These are phyloP conservation scores for Globisporangium parvum DNA, from an alignment of 352 stramenopile genomes.

Conservation along the genomic window DNA sequence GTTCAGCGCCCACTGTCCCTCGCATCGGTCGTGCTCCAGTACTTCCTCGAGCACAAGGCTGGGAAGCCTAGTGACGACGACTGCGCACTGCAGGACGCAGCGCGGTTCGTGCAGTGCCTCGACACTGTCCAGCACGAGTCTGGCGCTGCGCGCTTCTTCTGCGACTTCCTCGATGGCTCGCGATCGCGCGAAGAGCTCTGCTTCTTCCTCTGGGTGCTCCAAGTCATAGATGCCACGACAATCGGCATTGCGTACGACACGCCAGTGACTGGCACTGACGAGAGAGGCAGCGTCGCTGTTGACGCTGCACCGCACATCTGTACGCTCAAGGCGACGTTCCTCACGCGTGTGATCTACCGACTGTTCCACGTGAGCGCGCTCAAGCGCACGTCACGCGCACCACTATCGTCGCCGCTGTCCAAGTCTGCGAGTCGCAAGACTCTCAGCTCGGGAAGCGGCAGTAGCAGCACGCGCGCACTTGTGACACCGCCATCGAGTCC, in stretches of 20 bases:
- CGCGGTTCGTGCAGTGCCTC: constrained; percentile 34
- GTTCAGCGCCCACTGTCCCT: constrained; percentile 9
- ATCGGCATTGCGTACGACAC: constrained; percentile 47
- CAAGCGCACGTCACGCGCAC: not conserved
- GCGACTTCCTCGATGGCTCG: constrained; percentile 41
- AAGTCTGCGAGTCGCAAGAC: too few species aligned
- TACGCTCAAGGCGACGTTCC: constrained; percentile 43
- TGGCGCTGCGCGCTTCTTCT: constrained; percentile 45
- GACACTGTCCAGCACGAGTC: constrained; percentile 18
- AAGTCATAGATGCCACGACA: constrained; percentile 34
- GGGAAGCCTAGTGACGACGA: constrained; percentile 16
- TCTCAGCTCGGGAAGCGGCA: not conserved
- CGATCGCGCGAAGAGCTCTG: constrained; percentile 34
- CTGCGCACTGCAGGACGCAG: constrained; percentile 23
- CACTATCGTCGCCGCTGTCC: not conserved
- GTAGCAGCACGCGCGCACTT: not conserved
- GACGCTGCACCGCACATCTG: constrained; percentile 24
- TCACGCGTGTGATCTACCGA: constrained; percentile 43
- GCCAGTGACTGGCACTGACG: not conserved
- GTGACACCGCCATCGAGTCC: not conserved
- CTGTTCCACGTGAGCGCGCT: constrained; percentile 30
- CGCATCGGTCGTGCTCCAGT: constrained; percentile 34
- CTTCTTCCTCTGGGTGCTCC: constrained; percentile 50
- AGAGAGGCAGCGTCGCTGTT: not conserved
- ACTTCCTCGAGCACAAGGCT: constrained; percentile 40